Percentiles rank a stretch among this genome's conserved stretches.
phyloP scores from a whole-genome alignment of 257 asterid species.

The Ligustrum vulgare region DNA sequence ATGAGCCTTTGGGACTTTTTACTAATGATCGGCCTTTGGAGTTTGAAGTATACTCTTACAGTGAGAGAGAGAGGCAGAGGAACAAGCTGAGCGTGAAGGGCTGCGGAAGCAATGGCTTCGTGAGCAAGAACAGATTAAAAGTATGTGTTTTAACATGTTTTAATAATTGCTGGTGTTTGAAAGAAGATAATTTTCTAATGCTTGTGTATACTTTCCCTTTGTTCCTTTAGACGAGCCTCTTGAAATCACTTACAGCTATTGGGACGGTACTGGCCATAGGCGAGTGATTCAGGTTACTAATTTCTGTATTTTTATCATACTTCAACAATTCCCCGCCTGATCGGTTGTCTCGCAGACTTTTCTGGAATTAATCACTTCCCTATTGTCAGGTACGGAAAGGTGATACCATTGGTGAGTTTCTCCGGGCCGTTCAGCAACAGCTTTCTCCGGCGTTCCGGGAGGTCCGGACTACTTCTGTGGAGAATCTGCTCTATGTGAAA shows the following conservation, averaged over 20 bases:
- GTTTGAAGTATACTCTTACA: conserved; percentile 87
- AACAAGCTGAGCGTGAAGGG: conserved; percentile 98
- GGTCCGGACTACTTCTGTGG: conserved; percentile 93
- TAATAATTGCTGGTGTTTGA: conserved; percentile 18
- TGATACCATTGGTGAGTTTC: conserved; percentile 89
- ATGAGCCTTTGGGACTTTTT: conserved; percentile 28
- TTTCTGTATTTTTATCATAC: background rate
- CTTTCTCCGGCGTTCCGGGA: conserved; percentile 97
- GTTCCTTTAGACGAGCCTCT: conserved; percentile 77
- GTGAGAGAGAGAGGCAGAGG: conserved; percentile 99
- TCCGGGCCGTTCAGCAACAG: conserved; percentile 94
- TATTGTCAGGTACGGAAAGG: conserved; percentile 79
- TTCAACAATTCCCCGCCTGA: background rate
- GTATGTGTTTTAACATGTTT: conserved; percentile 31
- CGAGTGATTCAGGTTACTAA: conserved; percentile 67
- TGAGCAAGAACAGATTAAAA: conserved; percentile 89
- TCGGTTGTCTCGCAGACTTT: background rate
- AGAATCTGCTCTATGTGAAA: conserved; percentile 93
- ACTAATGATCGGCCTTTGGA: conserved; percentile 64
- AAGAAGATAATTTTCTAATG: background rate
- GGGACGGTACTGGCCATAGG: conserved; percentile 99
- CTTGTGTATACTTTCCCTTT: conserved; percentile 21
- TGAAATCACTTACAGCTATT: conserved; percentile 90
- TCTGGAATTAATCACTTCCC: conserved; percentile 10
- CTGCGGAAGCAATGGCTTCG: conserved; percentile 81